phyloP scores from a whole-genome alignment of 805 yeast genomes.

The Lachancea thermotolerans region DNA sequence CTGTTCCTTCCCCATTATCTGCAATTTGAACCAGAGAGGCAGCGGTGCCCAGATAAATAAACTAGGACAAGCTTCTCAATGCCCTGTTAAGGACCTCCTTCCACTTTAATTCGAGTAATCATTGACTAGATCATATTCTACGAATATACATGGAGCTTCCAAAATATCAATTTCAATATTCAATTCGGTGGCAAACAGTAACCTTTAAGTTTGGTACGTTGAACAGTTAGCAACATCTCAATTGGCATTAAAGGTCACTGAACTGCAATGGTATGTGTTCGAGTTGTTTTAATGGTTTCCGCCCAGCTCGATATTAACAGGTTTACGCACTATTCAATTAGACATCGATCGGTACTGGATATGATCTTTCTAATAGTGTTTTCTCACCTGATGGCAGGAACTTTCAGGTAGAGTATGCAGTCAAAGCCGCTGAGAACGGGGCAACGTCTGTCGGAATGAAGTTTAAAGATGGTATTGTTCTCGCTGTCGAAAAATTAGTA shows the following conservation, averaged over 20 bases:
- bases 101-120: background rate
- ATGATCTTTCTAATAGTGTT: constrained; percentile 95
- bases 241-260: background rate
- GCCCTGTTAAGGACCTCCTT: background rate
- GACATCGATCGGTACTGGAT: constrained; percentile 98
- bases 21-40: background rate
- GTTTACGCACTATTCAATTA: background rate
- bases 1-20: constrained; percentile 38
- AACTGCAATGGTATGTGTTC: no score
- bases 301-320: no score
- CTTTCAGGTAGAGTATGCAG: constrained; percentile 97
- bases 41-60: background rate
- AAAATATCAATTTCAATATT: background rate
- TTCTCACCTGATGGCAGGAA: constrained; percentile 85
- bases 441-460: constrained; percentile 92
- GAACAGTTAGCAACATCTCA: background rate
- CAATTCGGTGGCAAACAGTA: background rate
- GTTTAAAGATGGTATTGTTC: constrained; percentile 88
- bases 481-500: constrained; percentile 93
- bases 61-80: background rate
- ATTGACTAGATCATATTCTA: background rate
- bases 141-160: background rate
- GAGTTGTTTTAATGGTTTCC: no score
- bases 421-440: constrained; percentile 95
- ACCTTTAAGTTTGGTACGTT: no score